Evolutionary conservation across 257 asterid species (phyloP).

Genomic region (Osmanthus fragrans): DNA sequence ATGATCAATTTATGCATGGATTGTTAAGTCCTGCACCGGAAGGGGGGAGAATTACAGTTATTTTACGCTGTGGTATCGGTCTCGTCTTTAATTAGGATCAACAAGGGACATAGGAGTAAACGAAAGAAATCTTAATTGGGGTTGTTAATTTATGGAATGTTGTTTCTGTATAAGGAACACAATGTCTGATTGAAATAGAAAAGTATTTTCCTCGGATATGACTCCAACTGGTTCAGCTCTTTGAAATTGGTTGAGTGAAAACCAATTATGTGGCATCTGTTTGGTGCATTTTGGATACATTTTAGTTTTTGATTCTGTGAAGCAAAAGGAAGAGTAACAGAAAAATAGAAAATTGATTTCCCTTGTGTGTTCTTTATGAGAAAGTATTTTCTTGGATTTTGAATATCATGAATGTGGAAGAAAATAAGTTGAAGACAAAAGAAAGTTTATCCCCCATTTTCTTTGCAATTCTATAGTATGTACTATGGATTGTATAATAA

Average conservation of each 20-base stretch:
- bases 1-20: background rate
- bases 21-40: background rate
- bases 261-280: constrained; percentile 3
- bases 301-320: constrained; percentile 14
- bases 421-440: background rate
- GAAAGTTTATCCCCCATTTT: background rate
- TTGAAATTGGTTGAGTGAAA: constrained; percentile 3
- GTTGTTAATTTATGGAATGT: background rate
- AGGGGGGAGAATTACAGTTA: background rate
- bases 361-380: background rate
- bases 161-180: background rate
- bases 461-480: background rate
- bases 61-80: background rate
- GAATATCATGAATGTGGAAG: background rate
- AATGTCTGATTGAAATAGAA: background rate
- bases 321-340: background rate
- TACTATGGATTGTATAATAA: background rate
- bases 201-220: background rate
- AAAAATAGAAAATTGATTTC: background rate
- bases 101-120: background rate
- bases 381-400: constrained; percentile 8
- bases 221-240: background rate
- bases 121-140: background rate
- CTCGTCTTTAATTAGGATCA: background rate
- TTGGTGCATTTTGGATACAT: constrained; percentile 18